A percentile compares a stretch with the other conserved stretches of the same genome.
phyloP scores from a whole-genome alignment of 805 yeast genomes.

The Teunomyces barrocoloradensis region DNA sequence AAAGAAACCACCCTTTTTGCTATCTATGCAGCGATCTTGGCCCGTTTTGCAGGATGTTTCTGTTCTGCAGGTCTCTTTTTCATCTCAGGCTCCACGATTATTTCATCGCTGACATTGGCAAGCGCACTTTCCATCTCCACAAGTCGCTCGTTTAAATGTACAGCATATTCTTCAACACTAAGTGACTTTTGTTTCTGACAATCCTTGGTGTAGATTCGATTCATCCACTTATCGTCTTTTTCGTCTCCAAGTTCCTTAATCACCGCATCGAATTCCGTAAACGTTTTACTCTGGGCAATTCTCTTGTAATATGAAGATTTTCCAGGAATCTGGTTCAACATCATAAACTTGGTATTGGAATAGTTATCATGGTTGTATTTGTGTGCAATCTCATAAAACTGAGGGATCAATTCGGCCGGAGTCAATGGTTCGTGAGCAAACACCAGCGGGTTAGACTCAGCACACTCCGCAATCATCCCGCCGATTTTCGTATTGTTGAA shows the following conservation, averaged over 20 bases:
- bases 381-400: constrained; percentile 54
- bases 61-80: background rate
- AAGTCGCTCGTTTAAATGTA: constrained; percentile 8
- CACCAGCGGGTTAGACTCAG: constrained; percentile 82
- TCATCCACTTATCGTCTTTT: constrained; percentile 19
- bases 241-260: constrained; percentile 35
- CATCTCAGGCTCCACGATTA: background rate
- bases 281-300: constrained; percentile 54
- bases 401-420: constrained; percentile 55
- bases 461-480: constrained; percentile 90
- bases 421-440: constrained; percentile 48
- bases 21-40: background rate
- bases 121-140: constrained; percentile 7
- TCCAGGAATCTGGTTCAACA: constrained; percentile 78
- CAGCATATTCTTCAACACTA: constrained; percentile 13
- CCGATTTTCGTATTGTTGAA: constrained; percentile 63
- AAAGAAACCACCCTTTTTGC: background rate
- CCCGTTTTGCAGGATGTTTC: background rate
- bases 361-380: constrained; percentile 54
- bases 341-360: constrained; percentile 75
- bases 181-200: constrained; percentile 30
- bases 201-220: constrained; percentile 26
- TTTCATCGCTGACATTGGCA: constrained; percentile 1
- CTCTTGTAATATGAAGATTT: constrained; percentile 57
- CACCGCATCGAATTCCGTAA: constrained; percentile 45